A percentile compares a stretch with the other conserved stretches of the same genome.
phyloP scores from a whole-genome alignment of 805 yeast genomes.

The Debaryomyces prosopidis region DNA sequence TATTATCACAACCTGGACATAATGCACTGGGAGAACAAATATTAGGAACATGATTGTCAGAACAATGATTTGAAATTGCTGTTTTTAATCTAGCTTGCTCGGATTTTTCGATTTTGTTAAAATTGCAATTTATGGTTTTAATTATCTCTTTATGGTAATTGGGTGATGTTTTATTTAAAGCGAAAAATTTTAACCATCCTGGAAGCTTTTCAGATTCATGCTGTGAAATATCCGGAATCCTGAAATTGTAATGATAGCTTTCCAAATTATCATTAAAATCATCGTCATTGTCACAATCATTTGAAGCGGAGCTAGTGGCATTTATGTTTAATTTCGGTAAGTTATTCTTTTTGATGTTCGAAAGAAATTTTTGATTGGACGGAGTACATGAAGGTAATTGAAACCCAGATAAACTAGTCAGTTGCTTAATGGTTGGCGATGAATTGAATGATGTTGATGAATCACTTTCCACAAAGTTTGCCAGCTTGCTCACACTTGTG shows the following conservation, averaged over 20 bases:
- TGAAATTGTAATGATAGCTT: constrained; percentile 22
- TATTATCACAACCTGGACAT: constrained; percentile 44
- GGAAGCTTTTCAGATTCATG: constrained; percentile 23
- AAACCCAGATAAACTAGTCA: constrained; percentile 35
- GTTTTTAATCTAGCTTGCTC: constrained; percentile 39
- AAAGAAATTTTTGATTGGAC: constrained; percentile 33
- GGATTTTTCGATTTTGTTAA: constrained; percentile 36
- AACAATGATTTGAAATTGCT: constrained; percentile 23
- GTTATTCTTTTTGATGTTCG: constrained; percentile 34
- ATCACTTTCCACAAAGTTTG: constrained; percentile 6
- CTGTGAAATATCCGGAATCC: constrained; percentile 17
- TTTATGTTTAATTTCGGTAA: constrained; percentile 24
- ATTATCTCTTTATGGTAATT: constrained; percentile 19
- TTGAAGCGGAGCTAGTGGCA: not conserved
- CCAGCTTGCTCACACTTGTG: constrained; percentile 1
- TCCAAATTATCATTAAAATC: not conserved
- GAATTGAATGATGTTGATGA: constrained; percentile 6
- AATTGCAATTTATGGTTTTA: constrained; percentile 25
- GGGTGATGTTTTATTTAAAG: constrained; percentile 7
- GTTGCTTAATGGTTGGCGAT: not conserved
- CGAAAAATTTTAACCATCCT: constrained; percentile 30
- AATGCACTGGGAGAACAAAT: constrained; percentile 41
- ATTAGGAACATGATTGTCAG: constrained; percentile 15
- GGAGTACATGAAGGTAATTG: constrained; percentile 42
- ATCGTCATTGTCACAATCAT: constrained; percentile 1